Percentiles rank a stretch among this genome's conserved stretches.
Conservation (phyloP, 305 asterid species). For the Fraxinus albicans region DNA sequence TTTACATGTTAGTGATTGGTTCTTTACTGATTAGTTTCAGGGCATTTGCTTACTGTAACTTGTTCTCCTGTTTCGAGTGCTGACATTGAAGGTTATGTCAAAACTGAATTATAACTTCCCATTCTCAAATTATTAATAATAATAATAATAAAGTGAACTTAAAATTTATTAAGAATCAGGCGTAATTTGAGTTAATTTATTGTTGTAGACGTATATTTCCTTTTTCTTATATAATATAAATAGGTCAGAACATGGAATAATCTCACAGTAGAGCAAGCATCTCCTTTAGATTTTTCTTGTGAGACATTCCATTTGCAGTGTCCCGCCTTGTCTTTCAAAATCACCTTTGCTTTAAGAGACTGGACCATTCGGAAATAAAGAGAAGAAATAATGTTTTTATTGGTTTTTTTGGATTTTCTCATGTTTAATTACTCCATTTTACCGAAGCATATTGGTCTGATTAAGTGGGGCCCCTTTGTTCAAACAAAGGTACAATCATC, state of each 20-base stretch:
- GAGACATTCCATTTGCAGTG: constrained; percentile 5
- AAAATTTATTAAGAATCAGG: background rate
- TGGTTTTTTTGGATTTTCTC: background rate
- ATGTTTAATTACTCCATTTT: background rate
- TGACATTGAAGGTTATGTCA: background rate
- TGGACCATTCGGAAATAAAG: background rate
- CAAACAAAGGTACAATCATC: background rate
- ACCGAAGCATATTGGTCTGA: background rate
- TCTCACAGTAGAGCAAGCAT: background rate
- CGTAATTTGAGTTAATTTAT: background rate
- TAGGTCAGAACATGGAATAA: background rate
- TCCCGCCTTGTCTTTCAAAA: constrained; percentile 9
- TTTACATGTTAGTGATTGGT: background rate
- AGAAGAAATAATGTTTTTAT: background rate
- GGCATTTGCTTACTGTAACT: background rate
- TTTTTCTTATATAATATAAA: background rate
- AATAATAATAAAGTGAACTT: background rate
- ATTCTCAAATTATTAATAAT: background rate
- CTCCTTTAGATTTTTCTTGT: background rate
- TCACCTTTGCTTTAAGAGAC: background rate
- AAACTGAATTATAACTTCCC: background rate
- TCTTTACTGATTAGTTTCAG: background rate
- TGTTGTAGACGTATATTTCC: background rate
- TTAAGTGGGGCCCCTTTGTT: background rate
- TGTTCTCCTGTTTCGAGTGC: background rate